Conservation (phyloP, 2,329 filamentous ascomycete genomes). For the Cryphonectria carpinicola region DNA sequence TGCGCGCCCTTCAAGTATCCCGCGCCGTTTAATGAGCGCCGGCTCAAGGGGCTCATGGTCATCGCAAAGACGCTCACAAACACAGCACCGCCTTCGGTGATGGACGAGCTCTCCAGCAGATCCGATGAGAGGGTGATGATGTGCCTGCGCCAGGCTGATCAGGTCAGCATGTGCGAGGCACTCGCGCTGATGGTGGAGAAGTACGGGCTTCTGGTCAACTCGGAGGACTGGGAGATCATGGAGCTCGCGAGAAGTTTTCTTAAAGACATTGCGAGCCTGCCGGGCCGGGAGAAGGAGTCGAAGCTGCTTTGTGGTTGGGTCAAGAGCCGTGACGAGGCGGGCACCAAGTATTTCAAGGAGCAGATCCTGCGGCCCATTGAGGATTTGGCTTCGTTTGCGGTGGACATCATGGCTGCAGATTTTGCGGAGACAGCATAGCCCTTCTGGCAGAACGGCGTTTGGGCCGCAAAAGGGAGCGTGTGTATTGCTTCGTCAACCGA, state of each 20-base stretch:
- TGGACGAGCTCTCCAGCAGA: slow-evolving; percentile 34
- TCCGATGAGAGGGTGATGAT: slow-evolving; percentile 35
- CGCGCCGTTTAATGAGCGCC: slow-evolving; percentile 53
- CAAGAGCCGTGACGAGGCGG: slow-evolving; percentile 43
- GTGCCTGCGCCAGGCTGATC: slow-evolving; percentile 50
- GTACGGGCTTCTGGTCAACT: slow-evolving; percentile 47
- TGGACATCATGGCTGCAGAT: slow-evolving; percentile 47
- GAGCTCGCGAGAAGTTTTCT: slow-evolving; percentile 51
- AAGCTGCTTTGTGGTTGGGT: slow-evolving; percentile 50
- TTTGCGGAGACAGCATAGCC: slow-evolving; percentile 36
- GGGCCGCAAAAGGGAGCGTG: neutral
- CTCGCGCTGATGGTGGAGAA: slow-evolving; percentile 53
- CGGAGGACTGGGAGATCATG: slow-evolving; percentile 51
- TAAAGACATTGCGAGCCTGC: slow-evolving; percentile 51
- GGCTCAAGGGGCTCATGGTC: slow-evolving; percentile 56
- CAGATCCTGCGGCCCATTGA: slow-evolving; percentile 54
- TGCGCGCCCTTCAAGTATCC: slow-evolving; percentile 55
- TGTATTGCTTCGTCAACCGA: neutral
- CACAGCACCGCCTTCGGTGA: slow-evolving; percentile 47
- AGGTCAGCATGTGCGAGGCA: slow-evolving; percentile 57
- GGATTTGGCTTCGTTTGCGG: slow-evolving; percentile 50
- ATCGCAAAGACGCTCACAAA: slow-evolving; percentile 57
- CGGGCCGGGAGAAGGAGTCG: slow-evolving; percentile 50
- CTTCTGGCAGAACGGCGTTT: neutral
- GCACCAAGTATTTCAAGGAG: slow-evolving; percentile 49